phyloP scores from a whole-genome alignment of 805 yeast genomes.

The Starmerella asiatica region DNA sequence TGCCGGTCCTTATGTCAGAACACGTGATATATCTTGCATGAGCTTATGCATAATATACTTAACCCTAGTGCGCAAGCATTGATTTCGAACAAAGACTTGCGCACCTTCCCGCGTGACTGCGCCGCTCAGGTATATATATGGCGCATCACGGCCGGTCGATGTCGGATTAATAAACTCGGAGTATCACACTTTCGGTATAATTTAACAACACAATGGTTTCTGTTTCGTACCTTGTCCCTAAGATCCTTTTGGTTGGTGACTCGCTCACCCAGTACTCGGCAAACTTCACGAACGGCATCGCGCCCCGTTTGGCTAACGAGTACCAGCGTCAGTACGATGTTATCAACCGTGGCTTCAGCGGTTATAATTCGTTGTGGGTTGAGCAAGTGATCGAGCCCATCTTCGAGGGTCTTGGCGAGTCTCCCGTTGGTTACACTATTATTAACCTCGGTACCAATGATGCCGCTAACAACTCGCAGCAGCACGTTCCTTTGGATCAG shows the following conservation, averaged over 20 bases:
- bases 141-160: too few relatives aligned
- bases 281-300: conserved; percentile 32
- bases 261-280: conserved; percentile 51
- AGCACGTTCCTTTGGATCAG: conserved; percentile 39
- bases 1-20: background rate
- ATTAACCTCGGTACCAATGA: conserved; percentile 80
- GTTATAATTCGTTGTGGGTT: conserved; percentile 53
- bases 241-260: conserved; percentile 55
- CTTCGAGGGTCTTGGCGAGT: conserved; percentile 30
- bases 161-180: too few relatives aligned
- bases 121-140: too few relatives aligned
- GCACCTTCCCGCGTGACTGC: too few relatives aligned
- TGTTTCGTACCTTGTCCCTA: conserved; percentile 5
- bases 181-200: too few relatives aligned
- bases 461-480: conserved; percentile 33
- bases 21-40: background rate
- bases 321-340: conserved; percentile 53
- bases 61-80: too few relatives aligned
- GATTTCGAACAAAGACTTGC: too few relatives aligned
- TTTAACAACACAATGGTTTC: conserved; percentile 1
- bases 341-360: conserved; percentile 61
- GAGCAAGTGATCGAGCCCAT: conserved; percentile 33
- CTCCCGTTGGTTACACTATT: conserved; percentile 33
- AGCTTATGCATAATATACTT: background rate
- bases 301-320: conserved; percentile 36